Conservation (phyloP, 1,284 basidiomycete genomes). For the Microbotryum silenes-acaulis region DNA sequence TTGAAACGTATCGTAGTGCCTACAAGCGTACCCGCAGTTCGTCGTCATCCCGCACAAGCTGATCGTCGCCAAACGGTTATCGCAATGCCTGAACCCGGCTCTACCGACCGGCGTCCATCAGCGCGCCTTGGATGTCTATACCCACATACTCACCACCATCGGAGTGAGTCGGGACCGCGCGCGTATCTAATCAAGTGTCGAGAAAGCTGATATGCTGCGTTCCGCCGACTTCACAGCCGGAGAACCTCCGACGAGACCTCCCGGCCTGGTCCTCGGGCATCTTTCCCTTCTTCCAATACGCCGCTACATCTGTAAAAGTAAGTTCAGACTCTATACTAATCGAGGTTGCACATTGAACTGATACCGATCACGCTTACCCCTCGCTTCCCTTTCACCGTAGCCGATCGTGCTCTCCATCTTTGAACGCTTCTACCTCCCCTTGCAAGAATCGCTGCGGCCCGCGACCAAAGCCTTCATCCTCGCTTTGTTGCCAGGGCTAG, state of each 20-base stretch:
- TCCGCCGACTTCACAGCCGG: conserved; percentile 50
- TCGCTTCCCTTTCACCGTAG: conserved; percentile 41
- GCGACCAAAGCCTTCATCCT: conserved; percentile 90
- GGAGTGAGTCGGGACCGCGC: conserved; percentile 54
- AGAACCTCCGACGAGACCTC: conserved; percentile 80
- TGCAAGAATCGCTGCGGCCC: conserved; percentile 73
- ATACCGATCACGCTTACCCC: neutral
- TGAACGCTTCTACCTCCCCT: conserved; percentile 80
- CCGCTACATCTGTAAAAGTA: conserved; percentile 87
- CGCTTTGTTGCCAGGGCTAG: conserved; percentile 82
- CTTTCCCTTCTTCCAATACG: conserved; percentile 98
- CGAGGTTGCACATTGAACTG: no score
- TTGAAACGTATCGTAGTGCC: conserved; percentile 51
- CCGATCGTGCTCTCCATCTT: conserved; percentile 79
- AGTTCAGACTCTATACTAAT: neutral
- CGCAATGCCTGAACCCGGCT: conserved; percentile 95
- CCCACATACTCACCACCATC: conserved; percentile 78
- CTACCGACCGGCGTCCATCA: conserved; percentile 95
- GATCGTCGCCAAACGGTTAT: conserved; percentile 85
- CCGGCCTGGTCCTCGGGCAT: conserved; percentile 91
- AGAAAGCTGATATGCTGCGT: neutral
- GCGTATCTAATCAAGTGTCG: neutral
- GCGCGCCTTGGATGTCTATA: conserved; percentile 89
- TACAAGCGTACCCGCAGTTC: conserved; percentile 85
- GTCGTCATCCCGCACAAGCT: conserved; percentile 93